These are phyloP conservation scores for Neopestalotiopsis rosae DNA, from an alignment of 2,329 filamentous ascomycete genomes.

Conservation along the genomic window DNA sequence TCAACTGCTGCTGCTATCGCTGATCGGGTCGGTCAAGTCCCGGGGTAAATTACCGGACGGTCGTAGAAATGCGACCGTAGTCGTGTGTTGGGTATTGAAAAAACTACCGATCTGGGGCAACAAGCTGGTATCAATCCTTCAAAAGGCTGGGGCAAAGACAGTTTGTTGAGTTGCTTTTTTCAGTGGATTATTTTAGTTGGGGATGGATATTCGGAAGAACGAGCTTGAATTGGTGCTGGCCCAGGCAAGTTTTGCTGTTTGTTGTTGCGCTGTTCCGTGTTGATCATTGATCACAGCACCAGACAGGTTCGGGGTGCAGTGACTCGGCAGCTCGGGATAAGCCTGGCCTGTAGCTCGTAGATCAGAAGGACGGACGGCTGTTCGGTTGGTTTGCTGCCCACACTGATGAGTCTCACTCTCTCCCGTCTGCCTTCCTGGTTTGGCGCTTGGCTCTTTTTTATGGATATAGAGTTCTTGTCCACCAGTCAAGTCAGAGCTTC, in stretches of 20 bases:
- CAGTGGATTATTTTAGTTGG: conserved; percentile 9
- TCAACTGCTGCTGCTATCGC: not conserved
- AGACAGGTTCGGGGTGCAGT: not conserved
- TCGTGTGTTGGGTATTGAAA: not conserved
- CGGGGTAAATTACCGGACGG: conserved; percentile 11
- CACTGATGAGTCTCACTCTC: too few relatives aligned
- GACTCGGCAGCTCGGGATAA: not conserved
- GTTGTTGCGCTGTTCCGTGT: not conserved
- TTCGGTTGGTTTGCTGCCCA: not conserved
- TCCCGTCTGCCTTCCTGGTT: not conserved
- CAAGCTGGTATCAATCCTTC: not conserved
- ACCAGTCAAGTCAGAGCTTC: not conserved
- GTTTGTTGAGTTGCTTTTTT: conserved; percentile 6
- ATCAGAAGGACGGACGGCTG: not conserved
- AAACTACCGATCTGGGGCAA: conserved; percentile 1
- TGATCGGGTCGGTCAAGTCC: not conserved
- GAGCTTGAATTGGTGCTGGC: not conserved
- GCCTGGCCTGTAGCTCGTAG: not conserved
- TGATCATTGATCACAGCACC: not conserved
- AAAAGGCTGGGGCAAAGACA: conserved; percentile 6
- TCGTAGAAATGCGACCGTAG: conserved; percentile 14
- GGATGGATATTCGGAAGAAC: not conserved
- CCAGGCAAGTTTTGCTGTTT: not conserved
- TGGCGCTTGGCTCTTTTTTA: not conserved
- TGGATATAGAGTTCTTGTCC: not conserved